Base-by-base conservation (phyloP, 83 land plant species). In the Picea abies region DNA sequence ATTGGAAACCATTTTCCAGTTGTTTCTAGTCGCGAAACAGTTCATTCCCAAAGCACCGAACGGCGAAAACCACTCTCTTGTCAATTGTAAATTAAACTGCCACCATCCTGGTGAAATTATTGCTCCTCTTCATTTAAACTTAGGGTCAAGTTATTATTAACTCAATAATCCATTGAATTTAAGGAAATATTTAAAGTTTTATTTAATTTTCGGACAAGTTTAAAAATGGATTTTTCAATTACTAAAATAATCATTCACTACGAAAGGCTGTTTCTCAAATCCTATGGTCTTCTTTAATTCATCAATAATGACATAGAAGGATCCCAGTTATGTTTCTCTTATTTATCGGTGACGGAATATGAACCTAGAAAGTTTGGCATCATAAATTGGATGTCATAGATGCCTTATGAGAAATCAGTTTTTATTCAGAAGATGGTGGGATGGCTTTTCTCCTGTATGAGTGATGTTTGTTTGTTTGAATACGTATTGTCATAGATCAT, bases 391-490 rank as follows among this genome's bases (percentile, higher is more conserved):
- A 72, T 72, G 76, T 72, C 76, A 41, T 72, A 72, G 22, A 72
- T 72, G 39, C 76, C 76, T 47, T 41, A 44, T 72, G 56, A 72
- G 56, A 72, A 72, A 71, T 47, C 52, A 44, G 35, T 72, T 72
- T 72, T 72, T 41, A 72, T 72, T 72, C 76, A 72, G 11, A 72
- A 72, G 52, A 72, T 72, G 76, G 76, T 72, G 76, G 76, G 76
- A 41, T 72, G 56, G 41, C 19, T 72, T 72, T 72, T 72, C 76
- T 72, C 76, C 76, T 72, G 76, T 72, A 72, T 72, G 76, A 72
- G 76, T 72, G 76, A 72, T 72, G 20, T 72, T 72, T 72, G 76
- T 72, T 72, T 72, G 76, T 72, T 72, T 72, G 76, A 72, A 39
- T 72, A 72, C 76, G 44, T 72, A 72, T 72, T 72, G 76, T 71